Conservation (phyloP, 352 stramenopile genomes). For the Pythium dissimile region DNA sequence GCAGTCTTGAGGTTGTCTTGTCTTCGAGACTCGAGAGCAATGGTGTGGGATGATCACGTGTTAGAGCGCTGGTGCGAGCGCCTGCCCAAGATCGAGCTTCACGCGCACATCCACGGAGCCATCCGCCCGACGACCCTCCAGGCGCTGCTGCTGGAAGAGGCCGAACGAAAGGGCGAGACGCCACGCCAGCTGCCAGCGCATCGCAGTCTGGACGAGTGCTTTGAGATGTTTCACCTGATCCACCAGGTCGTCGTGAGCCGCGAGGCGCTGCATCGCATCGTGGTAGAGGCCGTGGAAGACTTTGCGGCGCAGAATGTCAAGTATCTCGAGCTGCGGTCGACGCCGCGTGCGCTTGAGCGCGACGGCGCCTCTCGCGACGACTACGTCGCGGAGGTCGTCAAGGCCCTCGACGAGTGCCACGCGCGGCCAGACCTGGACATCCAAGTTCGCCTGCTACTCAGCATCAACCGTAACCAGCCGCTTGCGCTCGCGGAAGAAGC, state of each 20-base stretch:
- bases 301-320: constrained; percentile 77
- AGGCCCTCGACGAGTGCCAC: constrained; percentile 59
- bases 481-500: constrained; percentile 63
- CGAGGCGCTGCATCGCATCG: constrained; percentile 55
- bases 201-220: constrained; percentile 79
- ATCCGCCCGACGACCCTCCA: constrained; percentile 66
- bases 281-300: constrained; percentile 80
- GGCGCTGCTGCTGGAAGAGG: constrained; percentile 57
- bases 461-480: constrained; percentile 76
- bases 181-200: constrained; percentile 36
- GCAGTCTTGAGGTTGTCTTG: no score
- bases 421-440: constrained; percentile 59
- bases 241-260: constrained; percentile 78
- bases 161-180: constrained; percentile 19
- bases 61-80: constrained; percentile 44
- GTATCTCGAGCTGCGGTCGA: constrained; percentile 85
- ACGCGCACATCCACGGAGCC: constrained; percentile 87
- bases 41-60: constrained; percentile 13
- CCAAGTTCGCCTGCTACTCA: constrained; percentile 71
- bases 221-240: constrained; percentile 86
- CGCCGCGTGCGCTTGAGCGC: constrained; percentile 51
- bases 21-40: not conserved
- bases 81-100: constrained; percentile 84
- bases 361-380: constrained; percentile 55
- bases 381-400: constrained; percentile 71